Conservation (phyloP, 176 grass and related monocot species). For the Musa troglodytarum region DNA sequence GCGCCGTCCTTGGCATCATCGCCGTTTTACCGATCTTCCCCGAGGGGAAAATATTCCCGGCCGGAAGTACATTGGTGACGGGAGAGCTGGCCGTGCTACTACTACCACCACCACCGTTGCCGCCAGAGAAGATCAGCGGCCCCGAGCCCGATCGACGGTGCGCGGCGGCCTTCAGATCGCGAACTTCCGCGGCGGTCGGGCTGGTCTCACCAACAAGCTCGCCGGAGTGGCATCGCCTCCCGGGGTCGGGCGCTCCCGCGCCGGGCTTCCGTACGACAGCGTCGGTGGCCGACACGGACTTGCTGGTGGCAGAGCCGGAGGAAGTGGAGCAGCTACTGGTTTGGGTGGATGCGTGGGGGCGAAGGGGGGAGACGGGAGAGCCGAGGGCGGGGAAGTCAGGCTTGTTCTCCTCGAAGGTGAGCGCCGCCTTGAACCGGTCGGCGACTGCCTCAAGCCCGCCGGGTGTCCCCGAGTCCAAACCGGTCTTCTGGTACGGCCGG, state of each 20-base stretch:
- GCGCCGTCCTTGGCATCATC: neutral
- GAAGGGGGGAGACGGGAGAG: neutral
- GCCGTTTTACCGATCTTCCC: neutral
- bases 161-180: neutral
- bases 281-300: neutral
- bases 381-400: slow-evolving; percentile 6
- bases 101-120: neutral
- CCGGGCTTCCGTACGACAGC: neutral
- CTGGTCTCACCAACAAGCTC: neutral
- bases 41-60: slow-evolving; percentile 12
- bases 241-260: neutral
- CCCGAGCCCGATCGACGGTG: slow-evolving; percentile 3
- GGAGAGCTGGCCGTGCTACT: slow-evolving; percentile 7
- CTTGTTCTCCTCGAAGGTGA: slow-evolving; percentile 3
- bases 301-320: neutral
- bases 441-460: neutral
- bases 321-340: neutral
- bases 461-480: neutral
- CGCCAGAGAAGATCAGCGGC: neutral
- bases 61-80: neutral
- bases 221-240: neutral
- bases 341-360: neutral
- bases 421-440: neutral
- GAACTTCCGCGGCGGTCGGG: neutral
- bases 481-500: neutral